Conservation (phyloP, 2,329 filamentous ascomycete species). For the Acrocalymma vagum region DNA sequence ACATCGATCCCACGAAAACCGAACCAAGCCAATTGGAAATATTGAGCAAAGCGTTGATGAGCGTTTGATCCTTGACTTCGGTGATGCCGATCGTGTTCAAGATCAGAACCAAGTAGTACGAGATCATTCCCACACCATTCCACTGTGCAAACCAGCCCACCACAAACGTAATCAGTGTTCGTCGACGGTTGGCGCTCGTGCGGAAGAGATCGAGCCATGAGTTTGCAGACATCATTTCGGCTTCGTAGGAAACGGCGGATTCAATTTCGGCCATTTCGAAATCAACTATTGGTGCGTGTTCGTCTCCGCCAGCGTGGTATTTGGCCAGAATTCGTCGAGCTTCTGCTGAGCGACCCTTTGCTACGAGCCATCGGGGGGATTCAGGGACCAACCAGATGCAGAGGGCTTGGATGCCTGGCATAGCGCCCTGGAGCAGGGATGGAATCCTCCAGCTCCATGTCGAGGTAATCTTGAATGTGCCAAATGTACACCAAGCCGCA, state of each 20-base stretch:
- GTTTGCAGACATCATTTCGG: slow-evolving; percentile 19
- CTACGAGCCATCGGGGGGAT: slow-evolving; percentile 67
- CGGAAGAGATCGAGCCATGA: slow-evolving; percentile 14
- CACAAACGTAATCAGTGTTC: slow-evolving; percentile 47
- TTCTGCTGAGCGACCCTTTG: slow-evolving; percentile 61
- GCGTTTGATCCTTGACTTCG: slow-evolving; percentile 36
- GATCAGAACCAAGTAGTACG: slow-evolving; percentile 45
- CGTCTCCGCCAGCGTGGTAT: slow-evolving; percentile 59
- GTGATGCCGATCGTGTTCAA: slow-evolving; percentile 48
- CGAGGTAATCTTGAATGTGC: slow-evolving; percentile 38
- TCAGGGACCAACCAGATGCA: slow-evolving; percentile 60
- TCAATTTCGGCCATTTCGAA: slow-evolving; percentile 11
- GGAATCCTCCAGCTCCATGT: slow-evolving; percentile 63
- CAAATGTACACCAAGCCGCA: slow-evolving; percentile 27
- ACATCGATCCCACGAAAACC: slow-evolving; percentile 44
- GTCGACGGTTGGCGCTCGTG: slow-evolving; percentile 42
- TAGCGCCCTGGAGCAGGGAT: slow-evolving; percentile 60
- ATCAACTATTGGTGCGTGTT: slow-evolving; percentile 12
- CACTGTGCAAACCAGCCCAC: slow-evolving; percentile 46
- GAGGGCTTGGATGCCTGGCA: slow-evolving; percentile 52
- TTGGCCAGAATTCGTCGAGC: slow-evolving; percentile 62
- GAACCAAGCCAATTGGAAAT: slow-evolving; percentile 49
- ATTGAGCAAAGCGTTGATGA: slow-evolving; percentile 50
- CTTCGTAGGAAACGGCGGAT: slow-evolving; percentile 22
- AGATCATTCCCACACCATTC: slow-evolving; percentile 47